Base-by-base conservation (phyloP, 2,329 filamentous ascomycete genomes). In the Penicillium sp. region DNA sequence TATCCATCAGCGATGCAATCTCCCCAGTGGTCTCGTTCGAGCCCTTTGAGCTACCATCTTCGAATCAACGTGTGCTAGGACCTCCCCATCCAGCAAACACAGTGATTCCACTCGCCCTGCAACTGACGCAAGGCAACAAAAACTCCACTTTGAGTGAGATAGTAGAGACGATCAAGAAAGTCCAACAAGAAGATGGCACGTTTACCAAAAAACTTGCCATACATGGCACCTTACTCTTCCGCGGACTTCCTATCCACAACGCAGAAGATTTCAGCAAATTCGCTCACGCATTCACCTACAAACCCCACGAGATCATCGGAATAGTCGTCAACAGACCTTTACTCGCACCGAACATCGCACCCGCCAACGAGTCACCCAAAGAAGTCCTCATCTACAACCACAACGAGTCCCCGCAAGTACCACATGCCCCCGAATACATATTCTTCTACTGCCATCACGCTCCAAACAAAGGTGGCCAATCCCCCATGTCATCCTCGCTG, bases 381-480 rank as follows among this genome's bases (percentile, higher is more conserved):
- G 74, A 80, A 49, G 77, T 80, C 1, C 68, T 77, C 8, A 81
- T 82, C 42, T 81, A 81, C 63, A 81, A 75, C 61, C 80, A 82
- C 67, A 83, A 82, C 58, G 80, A 83, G 60, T 81, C 78, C 0
- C 77, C 78, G 0, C 80, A 81, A 59, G 79, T 81, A 0, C 80
- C 80, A 1, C 80, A 82, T 57, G 78, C 79, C 0, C 80, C 80
- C 0, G 80, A 79, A 58, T 82, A 82, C 57, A 77, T 82, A 49
- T 81, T 82, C 63, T 81, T 82, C 69, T 81, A 81, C 47, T 66
- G 71, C 1, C 75, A 81, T 55, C 68, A 65, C 6, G 77, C 70
- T 0, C 75, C 78, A 0, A 46, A 37, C 1, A 68, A 62, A 21
- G 73, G 75, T 1, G 74, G 75, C 6, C 78, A 81, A 60, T 78